A percentile compares a stretch with the other conserved stretches of the same genome.
Conservation (phyloP, 352 stramenopile species). For the Thalassiosira mediterranea region DNA sequence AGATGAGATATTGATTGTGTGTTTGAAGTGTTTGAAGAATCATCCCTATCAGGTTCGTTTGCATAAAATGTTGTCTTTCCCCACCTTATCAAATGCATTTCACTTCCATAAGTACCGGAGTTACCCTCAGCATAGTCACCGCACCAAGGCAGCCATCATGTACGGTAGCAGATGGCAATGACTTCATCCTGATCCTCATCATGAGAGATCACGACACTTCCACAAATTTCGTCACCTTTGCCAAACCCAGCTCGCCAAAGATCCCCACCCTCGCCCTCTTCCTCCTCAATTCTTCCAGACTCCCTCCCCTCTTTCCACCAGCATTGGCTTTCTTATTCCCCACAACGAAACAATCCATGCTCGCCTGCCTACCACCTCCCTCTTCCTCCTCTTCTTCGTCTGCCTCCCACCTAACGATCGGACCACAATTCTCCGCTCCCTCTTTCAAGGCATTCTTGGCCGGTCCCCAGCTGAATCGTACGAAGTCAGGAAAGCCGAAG, state of each 20-base stretch:
- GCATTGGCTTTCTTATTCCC: slow-evolving; percentile 23
- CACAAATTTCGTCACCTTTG: slow-evolving; percentile 40
- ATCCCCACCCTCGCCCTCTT: slow-evolving; percentile 42
- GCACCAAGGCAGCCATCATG: no score
- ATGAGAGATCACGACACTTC: background rate
- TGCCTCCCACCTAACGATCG: slow-evolving; percentile 37
- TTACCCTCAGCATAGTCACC: no score
- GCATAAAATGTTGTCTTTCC: no score
- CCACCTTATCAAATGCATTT: no score
- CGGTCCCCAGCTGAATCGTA: slow-evolving; percentile 92
- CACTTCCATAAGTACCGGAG: no score
- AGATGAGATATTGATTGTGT: no score
- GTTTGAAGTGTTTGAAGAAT: no score
- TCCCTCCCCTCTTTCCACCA: slow-evolving; percentile 2
- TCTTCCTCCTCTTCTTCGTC: slow-evolving; percentile 45
- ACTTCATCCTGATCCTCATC: no score
- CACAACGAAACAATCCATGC: slow-evolving; percentile 44
- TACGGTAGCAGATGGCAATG: no score
- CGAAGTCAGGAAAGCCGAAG: slow-evolving; percentile 91
- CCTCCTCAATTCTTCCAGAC: slow-evolving; percentile 5
- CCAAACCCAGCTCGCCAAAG: slow-evolving; percentile 47
- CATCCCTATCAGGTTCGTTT: no score
- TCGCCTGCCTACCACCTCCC: slow-evolving; percentile 39
- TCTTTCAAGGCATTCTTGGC: slow-evolving; percentile 61
- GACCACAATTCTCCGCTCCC: slow-evolving; percentile 3